These are phyloP conservation scores for Leccinum fibrillosum DNA, from an alignment of 768 basidiomycete genomes.

Conservation along the genomic window DNA sequence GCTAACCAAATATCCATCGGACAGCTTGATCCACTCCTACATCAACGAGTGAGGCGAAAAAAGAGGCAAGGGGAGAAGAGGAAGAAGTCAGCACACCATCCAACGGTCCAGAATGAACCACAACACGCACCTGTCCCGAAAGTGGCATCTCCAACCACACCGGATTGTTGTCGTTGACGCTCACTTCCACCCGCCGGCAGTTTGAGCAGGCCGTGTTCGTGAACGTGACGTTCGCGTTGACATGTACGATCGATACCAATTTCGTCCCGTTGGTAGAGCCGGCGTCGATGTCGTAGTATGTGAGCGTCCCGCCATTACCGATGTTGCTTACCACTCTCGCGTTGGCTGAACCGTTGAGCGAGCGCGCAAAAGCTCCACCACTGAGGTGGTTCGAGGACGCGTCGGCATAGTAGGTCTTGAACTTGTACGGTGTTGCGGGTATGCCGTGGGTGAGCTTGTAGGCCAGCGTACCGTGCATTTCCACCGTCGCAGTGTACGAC, in stretches of 20 bases:
- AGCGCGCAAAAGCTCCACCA: not conserved
- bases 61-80: not conserved
- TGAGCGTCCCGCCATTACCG: slow-evolving; percentile 1
- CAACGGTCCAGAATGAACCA: not conserved
- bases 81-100: not conserved
- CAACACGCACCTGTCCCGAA: slow-evolving; percentile 3
- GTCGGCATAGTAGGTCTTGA: not conserved
- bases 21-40: slow-evolving; percentile 7
- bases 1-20: slow-evolving; percentile 2
- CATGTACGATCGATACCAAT: slow-evolving; percentile 3
- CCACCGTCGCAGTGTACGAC: not conserved
- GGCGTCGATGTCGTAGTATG: slow-evolving; percentile 5
- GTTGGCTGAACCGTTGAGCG: not conserved
- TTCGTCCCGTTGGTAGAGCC: not conserved
- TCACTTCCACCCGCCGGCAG: slow-evolving; percentile 6
- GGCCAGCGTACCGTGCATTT: slow-evolving; percentile 4
- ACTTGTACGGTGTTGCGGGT: not conserved
- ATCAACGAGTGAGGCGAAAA: not conserved
- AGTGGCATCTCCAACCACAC: slow-evolving; percentile 7
- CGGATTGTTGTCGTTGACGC: not conserved
- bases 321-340: not conserved
- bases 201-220: slow-evolving; percentile 4
- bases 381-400: slow-evolving; percentile 2
- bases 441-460: slow-evolving; percentile 1
- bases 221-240: slow-evolving; percentile 7